Conservation (phyloP, 2,329 filamentous ascomycete genomes). For the Myriangium duriaei region DNA sequence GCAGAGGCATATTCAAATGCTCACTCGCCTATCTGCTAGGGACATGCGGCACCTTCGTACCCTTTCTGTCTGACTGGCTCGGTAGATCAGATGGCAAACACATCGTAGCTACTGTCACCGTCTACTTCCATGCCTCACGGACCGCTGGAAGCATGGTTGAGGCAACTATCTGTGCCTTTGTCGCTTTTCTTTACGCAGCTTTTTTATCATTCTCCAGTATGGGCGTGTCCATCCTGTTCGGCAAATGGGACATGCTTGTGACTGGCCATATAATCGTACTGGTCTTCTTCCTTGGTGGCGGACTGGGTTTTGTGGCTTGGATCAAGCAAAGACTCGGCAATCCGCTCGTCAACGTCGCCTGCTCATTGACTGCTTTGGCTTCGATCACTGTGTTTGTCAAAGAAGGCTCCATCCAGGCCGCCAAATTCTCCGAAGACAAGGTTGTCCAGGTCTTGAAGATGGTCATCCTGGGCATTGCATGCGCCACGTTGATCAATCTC, state of each 20-base stretch:
- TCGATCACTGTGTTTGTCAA: slow-evolving; percentile 86
- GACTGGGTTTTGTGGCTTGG: slow-evolving; percentile 63
- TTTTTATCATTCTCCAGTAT: slow-evolving; percentile 72
- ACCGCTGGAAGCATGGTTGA: slow-evolving; percentile 83
- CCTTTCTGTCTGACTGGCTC: slow-evolving; percentile 57
- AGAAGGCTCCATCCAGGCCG: slow-evolving; percentile 74
- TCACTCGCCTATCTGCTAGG: slow-evolving; percentile 79
- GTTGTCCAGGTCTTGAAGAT: slow-evolving; percentile 74
- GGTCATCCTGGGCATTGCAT: slow-evolving; percentile 63
- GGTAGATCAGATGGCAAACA: slow-evolving; percentile 86
- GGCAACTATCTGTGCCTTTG: slow-evolving; percentile 61
- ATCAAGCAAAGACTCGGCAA: slow-evolving; percentile 26
- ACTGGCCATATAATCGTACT: slow-evolving; percentile 70
- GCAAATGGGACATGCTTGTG: slow-evolving; percentile 50
- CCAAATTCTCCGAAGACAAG: slow-evolving; percentile 69
- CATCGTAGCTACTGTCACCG: slow-evolving; percentile 82
- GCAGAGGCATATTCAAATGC: slow-evolving; percentile 77
- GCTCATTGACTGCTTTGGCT: slow-evolving; percentile 74
- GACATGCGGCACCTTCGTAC: slow-evolving; percentile 73
- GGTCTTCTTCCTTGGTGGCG: slow-evolving; percentile 72
- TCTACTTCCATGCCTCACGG: slow-evolving; percentile 86
- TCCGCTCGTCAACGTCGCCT: slow-evolving; percentile 42
- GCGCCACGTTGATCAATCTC: slow-evolving; percentile 62
- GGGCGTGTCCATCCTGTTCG: slow-evolving; percentile 73
- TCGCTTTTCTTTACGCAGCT: slow-evolving; percentile 67